Conservation (phyloP, 495 filamentous ascomycete species). For the Diplogelasinospora grovesii region DNA sequence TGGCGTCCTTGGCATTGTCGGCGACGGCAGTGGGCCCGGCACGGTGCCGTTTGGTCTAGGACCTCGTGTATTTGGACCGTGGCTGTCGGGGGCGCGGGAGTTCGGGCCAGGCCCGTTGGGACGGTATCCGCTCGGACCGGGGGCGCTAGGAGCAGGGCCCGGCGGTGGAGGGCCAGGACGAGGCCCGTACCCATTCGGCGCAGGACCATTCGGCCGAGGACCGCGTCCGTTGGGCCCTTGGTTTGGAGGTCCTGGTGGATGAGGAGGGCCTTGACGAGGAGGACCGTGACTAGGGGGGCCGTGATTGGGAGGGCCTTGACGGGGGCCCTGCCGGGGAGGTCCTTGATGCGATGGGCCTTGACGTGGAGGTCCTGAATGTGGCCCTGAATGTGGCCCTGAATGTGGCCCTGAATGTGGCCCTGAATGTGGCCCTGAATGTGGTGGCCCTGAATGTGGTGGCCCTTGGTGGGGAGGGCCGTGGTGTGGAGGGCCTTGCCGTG, state of each 20-base stretch:
- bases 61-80: neutral
- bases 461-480: slow-evolving; percentile 16
- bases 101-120: slow-evolving; percentile 4
- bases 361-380: slow-evolving; percentile 3
- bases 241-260: neutral
- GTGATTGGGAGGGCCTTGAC: neutral
- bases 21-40: slow-evolving; percentile 2
- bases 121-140: slow-evolving; percentile 1
- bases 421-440: slow-evolving; percentile 6
- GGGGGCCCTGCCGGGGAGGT: slow-evolving; percentile 8
- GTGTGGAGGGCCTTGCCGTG: slow-evolving; percentile 24
- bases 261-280: slow-evolving; percentile 9
- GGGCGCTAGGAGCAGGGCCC: slow-evolving; percentile 3
- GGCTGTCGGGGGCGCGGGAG: neutral
- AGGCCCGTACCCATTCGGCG: neutral
- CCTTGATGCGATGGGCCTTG: slow-evolving; percentile 4
- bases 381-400: neutral
- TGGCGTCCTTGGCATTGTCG: slow-evolving; percentile 14
- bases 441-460: slow-evolving; percentile 4
- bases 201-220: neutral
- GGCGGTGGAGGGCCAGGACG: neutral
- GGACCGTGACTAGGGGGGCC: slow-evolving; percentile 9
- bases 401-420: slow-evolving; percentile 1
- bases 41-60: slow-evolving; percentile 1
- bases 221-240: neutral